These are phyloP conservation scores for Fraxinus nigra DNA, from an alignment of 305 asterid species.

Conservation along the genomic window DNA sequence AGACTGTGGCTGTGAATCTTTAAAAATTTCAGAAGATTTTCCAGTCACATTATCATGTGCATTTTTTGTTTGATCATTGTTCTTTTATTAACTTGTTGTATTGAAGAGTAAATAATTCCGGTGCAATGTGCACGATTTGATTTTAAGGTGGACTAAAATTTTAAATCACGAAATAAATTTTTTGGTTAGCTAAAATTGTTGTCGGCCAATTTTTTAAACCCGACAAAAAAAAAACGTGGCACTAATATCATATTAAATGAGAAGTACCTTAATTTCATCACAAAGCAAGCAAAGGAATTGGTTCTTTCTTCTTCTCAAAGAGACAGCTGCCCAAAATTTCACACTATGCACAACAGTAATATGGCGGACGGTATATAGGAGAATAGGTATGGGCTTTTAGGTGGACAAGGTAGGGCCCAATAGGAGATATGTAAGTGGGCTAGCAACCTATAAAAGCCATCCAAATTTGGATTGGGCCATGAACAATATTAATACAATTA, in stretches of 20 bases:
- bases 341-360: too few relatives aligned
- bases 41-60: not conserved
- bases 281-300: too few relatives aligned
- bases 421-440: too few relatives aligned
- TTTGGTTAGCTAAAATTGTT: not conserved
- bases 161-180: not conserved
- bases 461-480: too few relatives aligned
- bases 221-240: not conserved
- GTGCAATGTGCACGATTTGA: not conserved
- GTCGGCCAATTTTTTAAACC: not conserved
- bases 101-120: not conserved
- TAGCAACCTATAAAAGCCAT: too few relatives aligned
- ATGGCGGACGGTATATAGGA: too few relatives aligned
- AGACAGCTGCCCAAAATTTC: too few relatives aligned
- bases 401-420: too few relatives aligned
- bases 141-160: not conserved
- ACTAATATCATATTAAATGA: not conserved
- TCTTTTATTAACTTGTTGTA: not conserved
- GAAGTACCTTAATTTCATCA: not conserved
- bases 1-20: constrained; percentile 3
- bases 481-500: too few relatives aligned
- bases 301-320: too few relatives aligned
- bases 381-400: too few relatives aligned
- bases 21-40: not conserved
- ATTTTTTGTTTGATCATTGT: not conserved